A percentile compares a stretch with the other conserved stretches of the same genome.
Conservation (phyloP, 2,329 filamentous ascomycete genomes). For the Periconia macrospinosa region DNA sequence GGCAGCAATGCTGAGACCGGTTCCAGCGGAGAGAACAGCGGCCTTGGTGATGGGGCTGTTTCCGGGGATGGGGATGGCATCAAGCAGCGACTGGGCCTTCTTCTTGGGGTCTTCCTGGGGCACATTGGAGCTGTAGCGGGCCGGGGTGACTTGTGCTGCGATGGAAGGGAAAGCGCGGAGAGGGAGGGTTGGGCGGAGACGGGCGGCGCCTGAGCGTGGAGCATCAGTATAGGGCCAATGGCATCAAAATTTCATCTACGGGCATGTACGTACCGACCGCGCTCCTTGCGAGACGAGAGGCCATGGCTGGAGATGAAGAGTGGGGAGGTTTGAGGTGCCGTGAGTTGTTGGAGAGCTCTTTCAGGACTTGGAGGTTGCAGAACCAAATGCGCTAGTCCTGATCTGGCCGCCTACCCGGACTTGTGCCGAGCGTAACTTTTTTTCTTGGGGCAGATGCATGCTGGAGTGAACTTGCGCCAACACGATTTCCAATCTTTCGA, state of each 20-base stretch:
- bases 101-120: constrained; percentile 89
- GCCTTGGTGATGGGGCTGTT: constrained; percentile 93
- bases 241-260: constrained; percentile 28
- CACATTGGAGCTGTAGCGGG: constrained; percentile 74
- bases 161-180: constrained; percentile 75
- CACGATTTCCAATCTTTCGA: not conserved
- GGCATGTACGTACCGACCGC: constrained; percentile 75
- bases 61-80: constrained; percentile 89
- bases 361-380: constrained; percentile 4
- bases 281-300: constrained; percentile 94
- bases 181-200: constrained; percentile 76
- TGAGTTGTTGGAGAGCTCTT: constrained; percentile 26
- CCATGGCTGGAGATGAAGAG: constrained; percentile 71
- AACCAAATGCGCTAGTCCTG: constrained; percentile 20
- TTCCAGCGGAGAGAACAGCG: constrained; percentile 90
- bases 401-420: constrained; percentile 23
- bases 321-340: constrained; percentile 39
- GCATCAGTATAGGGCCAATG: constrained; percentile 45
- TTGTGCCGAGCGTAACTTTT: constrained; percentile 22
- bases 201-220: constrained; percentile 72
- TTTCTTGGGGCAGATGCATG: constrained; percentile 7
- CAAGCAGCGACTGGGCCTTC: constrained; percentile 94
- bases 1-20: constrained; percentile 88
- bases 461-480: not conserved
- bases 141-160: constrained; percentile 66